These are phyloP conservation scores for Arctium lappa DNA, from an alignment of 129 eudicot genomes.

Conservation along the genomic window DNA sequence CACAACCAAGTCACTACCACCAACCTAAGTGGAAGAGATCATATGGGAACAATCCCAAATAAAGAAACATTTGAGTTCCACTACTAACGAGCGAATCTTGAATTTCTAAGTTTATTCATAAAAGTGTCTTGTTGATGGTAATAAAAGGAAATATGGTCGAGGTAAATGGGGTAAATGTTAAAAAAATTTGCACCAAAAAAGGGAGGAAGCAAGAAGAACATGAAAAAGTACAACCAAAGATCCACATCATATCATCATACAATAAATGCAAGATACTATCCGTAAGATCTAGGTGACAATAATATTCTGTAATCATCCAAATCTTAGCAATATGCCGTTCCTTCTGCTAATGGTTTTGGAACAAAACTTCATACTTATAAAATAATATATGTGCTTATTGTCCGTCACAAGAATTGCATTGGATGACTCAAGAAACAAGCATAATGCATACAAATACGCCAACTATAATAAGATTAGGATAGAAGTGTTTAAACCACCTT, in stretches of 20 bases:
- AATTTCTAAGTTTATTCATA: too few species aligned
- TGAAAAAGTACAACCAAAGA: too few species aligned
- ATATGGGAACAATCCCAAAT: too few species aligned
- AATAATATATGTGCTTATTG: too few species aligned
- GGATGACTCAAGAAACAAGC: neutral
- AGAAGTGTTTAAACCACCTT: constrained; percentile 20
- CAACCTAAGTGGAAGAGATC: neutral
- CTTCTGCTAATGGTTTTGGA: neutral
- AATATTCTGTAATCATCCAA: neutral
- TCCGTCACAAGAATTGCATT: too few species aligned
- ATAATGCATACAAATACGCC: neutral
- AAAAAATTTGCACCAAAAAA: too few species aligned
- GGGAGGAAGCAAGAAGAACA: too few species aligned
- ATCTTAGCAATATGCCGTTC: neutral
- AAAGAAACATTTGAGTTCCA: too few species aligned
- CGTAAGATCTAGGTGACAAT: neutral
- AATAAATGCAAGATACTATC: neutral
- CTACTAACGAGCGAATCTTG: too few species aligned
- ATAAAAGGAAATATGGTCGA: too few species aligned
- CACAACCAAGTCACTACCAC: neutral
- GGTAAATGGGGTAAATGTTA: too few species aligned
- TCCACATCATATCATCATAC: neutral
- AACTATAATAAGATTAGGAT: neutral
- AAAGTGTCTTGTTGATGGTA: too few species aligned
- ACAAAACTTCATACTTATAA: neutral